Evolutionary conservation across 2,329 filamentous ascomycete species (phyloP), one percentile per base, ranked within the genome.

Genomic region (Balansia obtecta): DNA sequence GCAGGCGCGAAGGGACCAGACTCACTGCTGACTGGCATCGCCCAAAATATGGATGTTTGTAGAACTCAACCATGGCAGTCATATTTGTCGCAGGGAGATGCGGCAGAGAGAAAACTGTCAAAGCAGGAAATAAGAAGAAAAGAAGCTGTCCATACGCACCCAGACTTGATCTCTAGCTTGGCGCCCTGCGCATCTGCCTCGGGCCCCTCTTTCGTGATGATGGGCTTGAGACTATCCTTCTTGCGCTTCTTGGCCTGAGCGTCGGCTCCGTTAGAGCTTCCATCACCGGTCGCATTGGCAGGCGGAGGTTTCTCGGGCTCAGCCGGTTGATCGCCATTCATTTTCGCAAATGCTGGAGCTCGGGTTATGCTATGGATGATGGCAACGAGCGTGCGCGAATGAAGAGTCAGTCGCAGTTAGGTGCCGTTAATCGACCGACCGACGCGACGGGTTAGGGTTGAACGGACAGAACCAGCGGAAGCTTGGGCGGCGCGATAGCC

Each of bases 181-280:
- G 32, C 40, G 18, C 22, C 22, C 32, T 48, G 38, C 16, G 34
- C 22, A 20, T 43, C 45, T 44, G 18, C 37, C 13, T 43, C 48
- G 10, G 27, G 13, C 68, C 72, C 66, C 66, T 71, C 83, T 53
- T 77, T 85, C 40, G 83, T 88, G 67, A 88, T 84, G 62, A 88
- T 87, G 60, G 85, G 85, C 69, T 86, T 86, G 57, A 86, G 70
- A 49, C 75, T 76, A 41, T 83, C 81, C 75, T 88, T 88, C 72
- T 84, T 83, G 62, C 83, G 77, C 75, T 88, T 88, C 75, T 86
- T 87, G 20, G 61, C 60, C 22, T 56, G 52, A n/a, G 61, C 54
- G 48, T 57, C 63, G 49, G 56, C 59, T 50, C 62, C 60, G 52
- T 67, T 67, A 49, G 61, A 52, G 48, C 51, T 55, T 52, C 53